Conservation (phyloP, 495 filamentous ascomycete genomes). For the Clavariopsis aquatica region DNA sequence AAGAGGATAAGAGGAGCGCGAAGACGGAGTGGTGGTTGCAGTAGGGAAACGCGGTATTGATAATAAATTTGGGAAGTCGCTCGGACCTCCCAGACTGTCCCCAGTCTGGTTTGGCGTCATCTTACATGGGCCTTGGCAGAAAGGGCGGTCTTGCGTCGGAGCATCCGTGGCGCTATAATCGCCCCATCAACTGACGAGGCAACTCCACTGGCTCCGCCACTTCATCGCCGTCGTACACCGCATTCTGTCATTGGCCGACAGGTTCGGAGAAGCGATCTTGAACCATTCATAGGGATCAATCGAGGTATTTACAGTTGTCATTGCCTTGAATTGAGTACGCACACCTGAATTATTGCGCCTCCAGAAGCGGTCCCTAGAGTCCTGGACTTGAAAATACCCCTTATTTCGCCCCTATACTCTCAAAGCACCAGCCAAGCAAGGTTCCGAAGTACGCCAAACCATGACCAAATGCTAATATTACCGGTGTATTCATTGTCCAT, state of each 20-base stretch:
- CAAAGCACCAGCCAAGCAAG: constrained; percentile 1
- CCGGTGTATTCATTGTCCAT: background rate
- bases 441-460: constrained; percentile 1
- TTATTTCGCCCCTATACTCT: background rate
- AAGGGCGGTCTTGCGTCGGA: background rate
- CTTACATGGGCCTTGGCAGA: background rate
- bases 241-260: constrained; percentile 4
- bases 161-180: background rate
- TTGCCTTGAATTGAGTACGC: background rate
- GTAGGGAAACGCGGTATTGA: background rate
- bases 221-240: background rate
- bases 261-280: background rate
- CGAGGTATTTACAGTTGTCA: constrained; percentile 2
- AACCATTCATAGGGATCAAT: background rate
- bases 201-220: background rate
- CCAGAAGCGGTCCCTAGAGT: background rate
- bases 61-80: constrained; percentile 10
- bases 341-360: background rate
- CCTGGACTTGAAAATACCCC: background rate
- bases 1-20: constrained; percentile 5
- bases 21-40: constrained; percentile 4
- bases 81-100: background rate
- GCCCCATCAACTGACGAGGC: constrained; percentile 10
- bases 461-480: background rate
- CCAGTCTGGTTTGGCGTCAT: background rate